phyloP scores from a whole-genome alignment of 257 asterid genomes.

The Fraxinus anomala region DNA sequence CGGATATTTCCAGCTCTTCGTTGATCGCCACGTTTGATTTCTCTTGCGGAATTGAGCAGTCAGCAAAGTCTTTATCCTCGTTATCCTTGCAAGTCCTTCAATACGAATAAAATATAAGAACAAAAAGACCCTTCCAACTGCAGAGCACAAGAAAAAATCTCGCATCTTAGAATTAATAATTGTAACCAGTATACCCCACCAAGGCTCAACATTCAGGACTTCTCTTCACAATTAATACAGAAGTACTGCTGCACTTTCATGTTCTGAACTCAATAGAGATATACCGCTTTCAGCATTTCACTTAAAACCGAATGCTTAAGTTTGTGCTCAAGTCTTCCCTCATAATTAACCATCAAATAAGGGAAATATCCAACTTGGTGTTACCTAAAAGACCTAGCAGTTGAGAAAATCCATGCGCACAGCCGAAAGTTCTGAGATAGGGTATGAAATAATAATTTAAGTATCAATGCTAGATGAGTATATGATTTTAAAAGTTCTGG shows the following conservation, averaged over 20 bases:
- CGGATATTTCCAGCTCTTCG: slow-evolving; percentile 81
- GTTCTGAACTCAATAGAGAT: slow-evolving; percentile 19
- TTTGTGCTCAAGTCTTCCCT: slow-evolving; percentile 17
- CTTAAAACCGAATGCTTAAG: slow-evolving; percentile 4
- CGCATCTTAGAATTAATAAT: slow-evolving; percentile 10
- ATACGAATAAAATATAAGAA: slow-evolving; percentile 18
- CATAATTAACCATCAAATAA: slow-evolving; percentile 7
- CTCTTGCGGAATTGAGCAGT: slow-evolving; percentile 91
- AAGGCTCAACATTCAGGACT: slow-evolving; percentile 17
- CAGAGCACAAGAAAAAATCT: background rate
- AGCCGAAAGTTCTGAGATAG: background rate
- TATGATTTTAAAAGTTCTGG: slow-evolving; percentile 2
- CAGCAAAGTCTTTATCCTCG: slow-evolving; percentile 60
- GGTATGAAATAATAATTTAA: background rate
- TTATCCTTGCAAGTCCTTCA: slow-evolving; percentile 89
- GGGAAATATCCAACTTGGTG: background rate
- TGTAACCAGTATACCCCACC: slow-evolving; percentile 9
- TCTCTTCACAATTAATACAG: slow-evolving; percentile 20
- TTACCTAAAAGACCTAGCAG: background rate
- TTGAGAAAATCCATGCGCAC: background rate
- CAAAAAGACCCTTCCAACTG: background rate
- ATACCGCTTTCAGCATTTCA: slow-evolving; percentile 3
- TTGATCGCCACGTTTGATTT: slow-evolving; percentile 83
- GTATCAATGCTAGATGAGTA: background rate
- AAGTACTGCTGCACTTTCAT: background rate